Evolutionary conservation across 257 asterid species (phyloP).

Genomic region (Salvia miltiorrhiza): DNA sequence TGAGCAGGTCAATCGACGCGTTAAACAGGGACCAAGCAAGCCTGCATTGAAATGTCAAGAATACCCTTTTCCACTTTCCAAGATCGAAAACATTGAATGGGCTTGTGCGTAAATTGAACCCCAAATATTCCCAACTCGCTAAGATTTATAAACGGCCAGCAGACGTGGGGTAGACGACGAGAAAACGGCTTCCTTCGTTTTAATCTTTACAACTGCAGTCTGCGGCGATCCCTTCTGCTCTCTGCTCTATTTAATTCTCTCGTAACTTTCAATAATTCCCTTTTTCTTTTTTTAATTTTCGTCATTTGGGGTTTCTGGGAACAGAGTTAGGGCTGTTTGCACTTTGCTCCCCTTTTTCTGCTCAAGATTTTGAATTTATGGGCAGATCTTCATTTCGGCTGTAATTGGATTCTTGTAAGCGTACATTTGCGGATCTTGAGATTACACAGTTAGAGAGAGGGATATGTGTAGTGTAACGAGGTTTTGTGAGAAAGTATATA

Average conservation of each 20-base stretch:
- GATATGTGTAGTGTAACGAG: conserved; percentile 58
- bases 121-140: neutral
- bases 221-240: conserved; percentile 32
- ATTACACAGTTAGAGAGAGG: conserved; percentile 11
- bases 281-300: neutral
- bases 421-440: conserved; percentile 17
- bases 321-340: neutral
- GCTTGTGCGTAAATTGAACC: neutral
- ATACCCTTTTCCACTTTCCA: neutral
- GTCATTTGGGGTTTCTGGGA: conserved; percentile 2
- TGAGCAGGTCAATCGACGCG: neutral
- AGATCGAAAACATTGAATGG: neutral
- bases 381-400: conserved; percentile 20
- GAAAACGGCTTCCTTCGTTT: conserved; percentile 53
- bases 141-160: neutral
- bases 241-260: neutral
- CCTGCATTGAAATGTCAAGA: neutral
- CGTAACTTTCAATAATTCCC: neutral
- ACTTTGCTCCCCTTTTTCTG: neutral
- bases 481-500: conserved; percentile 55
- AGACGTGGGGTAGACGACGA: neutral
- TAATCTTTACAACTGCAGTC: conserved; percentile 43
- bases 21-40: neutral
- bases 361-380: conserved; percentile 8
- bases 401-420: conserved; percentile 15